Evolutionary conservation across 768 basidiomycete species (phyloP).

Genomic region (Myochromella boudieri): DNA sequence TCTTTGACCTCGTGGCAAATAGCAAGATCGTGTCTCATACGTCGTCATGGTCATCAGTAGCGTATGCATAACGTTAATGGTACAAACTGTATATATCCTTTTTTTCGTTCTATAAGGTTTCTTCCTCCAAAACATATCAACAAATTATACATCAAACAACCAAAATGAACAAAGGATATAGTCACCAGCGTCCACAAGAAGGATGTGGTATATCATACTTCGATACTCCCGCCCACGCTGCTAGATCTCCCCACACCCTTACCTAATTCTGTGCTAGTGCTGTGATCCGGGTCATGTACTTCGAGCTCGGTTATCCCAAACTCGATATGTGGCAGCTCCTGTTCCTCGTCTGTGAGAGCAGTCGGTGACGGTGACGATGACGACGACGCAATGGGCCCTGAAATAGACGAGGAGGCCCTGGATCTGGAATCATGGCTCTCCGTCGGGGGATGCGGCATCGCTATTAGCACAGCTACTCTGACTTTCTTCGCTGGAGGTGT

Average conservation of each 20-base stretch:
- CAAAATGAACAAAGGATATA: too few species aligned
- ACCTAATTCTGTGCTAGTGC: too few species aligned
- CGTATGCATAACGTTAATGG: too few species aligned
- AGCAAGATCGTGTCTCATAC: too few species aligned
- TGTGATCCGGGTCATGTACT: not conserved
- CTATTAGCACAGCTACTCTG: conserved; percentile 32
- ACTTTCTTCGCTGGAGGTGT: conserved; percentile 11
- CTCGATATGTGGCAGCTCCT: conserved; percentile 30
- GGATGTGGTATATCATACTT: conserved; percentile 4
- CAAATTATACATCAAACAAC: too few species aligned
- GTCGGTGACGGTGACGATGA: conserved; percentile 4
- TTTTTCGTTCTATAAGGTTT: too few species aligned
- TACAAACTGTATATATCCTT: too few species aligned
- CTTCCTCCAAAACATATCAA: too few species aligned
- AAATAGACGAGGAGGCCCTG: conserved; percentile 6
- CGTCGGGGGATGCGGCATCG: conserved; percentile 27
- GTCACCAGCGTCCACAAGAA: too few species aligned
- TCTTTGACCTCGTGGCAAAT: too few species aligned
- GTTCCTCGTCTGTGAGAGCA: conserved; percentile 12
- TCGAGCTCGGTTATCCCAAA: conserved; percentile 30
- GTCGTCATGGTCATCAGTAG: too few species aligned
- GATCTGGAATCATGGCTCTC: conserved; percentile 1
- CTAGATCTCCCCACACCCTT: conserved; percentile 9
- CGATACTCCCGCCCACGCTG: conserved; percentile 9
- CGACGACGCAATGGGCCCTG: conserved; percentile 3